Evolutionary conservation across 371 early-diverging fungal genomes (phyloP), one percentile per base, ranked within the genome.

Genomic region (Mucor velutinosus): DNA sequence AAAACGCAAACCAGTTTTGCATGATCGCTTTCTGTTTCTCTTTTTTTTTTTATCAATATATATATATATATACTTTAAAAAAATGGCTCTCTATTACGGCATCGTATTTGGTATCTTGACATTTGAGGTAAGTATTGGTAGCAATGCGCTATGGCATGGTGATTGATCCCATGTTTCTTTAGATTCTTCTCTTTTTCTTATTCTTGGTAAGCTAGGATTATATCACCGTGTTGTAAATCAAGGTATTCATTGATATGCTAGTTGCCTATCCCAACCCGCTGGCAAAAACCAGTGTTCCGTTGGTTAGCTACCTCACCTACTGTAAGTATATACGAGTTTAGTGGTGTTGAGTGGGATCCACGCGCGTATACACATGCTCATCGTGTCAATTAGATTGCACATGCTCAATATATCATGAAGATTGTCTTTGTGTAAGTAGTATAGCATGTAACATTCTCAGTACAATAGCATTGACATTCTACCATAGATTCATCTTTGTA

Each of bases 201-300:
- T 74, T 85, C 43, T 65, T 79, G 66, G 74, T 76, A 72, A 43
- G 58, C 12, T 4, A 4, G 7, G 14, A 37, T 14, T 14, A 37
- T 14, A 37, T 37, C 37, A 14, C 14, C 37, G 0, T 37, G 37
- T 37, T 4, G 7, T 6, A 27, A 30, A 33, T n/a, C 14, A 2
- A 19, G 8, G 7, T 37, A 37, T 37, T 37, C 37, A 37, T 37
- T 0, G 37, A 11, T 8, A 37, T 11, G 37, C 11, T 35, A 87
- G 87, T 65, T 86, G 23, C 87, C 87, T 27, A 67, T 87, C 45
- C 85, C 87, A 37, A 70, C 74, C 60, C 75, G 77, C 21, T 86
- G 85, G 86, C 73, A 86, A 69, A 81, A 81, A 39, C 79, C 80
- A 8, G 73, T 82, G 30, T 81, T 87, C 49, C 82, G 81, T 29